Percentiles rank a stretch among this genome's conserved stretches.
Conservation (phyloP, 192 early-diverging fungal species). For the Allomyces javanicus region DNA sequence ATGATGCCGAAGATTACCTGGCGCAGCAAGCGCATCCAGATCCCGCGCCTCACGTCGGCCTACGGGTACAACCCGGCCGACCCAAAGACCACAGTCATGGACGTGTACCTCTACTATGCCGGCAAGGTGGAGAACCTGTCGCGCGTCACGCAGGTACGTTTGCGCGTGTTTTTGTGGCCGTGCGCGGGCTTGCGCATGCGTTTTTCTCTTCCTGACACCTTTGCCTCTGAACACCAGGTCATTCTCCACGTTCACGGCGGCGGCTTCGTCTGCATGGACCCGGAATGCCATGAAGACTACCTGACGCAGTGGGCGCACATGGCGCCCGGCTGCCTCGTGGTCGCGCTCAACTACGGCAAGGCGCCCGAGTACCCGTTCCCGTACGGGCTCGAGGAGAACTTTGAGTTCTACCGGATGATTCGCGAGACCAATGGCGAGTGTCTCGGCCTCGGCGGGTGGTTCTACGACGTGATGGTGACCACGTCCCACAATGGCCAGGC, state of each 20-base stretch:
- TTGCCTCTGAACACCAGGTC: conserved; percentile 16
- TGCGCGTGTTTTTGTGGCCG: no score
- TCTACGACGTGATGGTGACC: conserved; percentile 3
- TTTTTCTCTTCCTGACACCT: conserved; percentile 8
- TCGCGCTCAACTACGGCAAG: conserved; percentile 81
- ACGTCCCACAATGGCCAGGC: background rate
- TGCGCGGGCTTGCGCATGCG: no score
- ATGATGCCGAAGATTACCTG: conserved; percentile 19
- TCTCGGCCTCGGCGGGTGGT: conserved; percentile 52
- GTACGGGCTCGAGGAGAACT: conserved; percentile 71
- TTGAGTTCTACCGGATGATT: conserved; percentile 61
- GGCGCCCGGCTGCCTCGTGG: conserved; percentile 40
- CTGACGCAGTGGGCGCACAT: conserved; percentile 56
- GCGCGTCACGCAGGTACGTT: no score
- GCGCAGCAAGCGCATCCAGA: conserved; percentile 10
- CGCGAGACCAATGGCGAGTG: conserved; percentile 51
- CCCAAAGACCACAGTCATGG: conserved; percentile 8
- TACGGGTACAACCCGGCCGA: conserved; percentile 7
- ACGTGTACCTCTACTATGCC: conserved; percentile 32
- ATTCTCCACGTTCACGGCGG: conserved; percentile 58
- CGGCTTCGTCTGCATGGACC: conserved; percentile 82
- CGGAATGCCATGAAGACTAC: conserved; percentile 70
- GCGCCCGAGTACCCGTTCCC: conserved; percentile 93
- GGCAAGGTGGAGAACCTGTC: conserved; percentile 8
- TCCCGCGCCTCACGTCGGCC: conserved; percentile 8